phyloP scores from a whole-genome alignment of 345 rosid genomes.

The Gossypium anomalum region DNA sequence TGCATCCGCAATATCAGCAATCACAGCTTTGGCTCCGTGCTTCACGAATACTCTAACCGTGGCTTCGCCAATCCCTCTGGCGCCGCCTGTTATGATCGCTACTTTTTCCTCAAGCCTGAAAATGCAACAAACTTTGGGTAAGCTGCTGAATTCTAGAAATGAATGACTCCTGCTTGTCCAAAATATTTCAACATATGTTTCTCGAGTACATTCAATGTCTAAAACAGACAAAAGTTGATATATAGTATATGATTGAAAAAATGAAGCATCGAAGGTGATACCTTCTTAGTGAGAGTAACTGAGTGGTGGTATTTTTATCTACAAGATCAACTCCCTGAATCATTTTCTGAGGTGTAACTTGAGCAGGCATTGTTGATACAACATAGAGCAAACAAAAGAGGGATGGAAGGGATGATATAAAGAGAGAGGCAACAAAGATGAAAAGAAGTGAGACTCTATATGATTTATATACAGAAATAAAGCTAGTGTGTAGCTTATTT shows the following conservation, averaged over 20 bases:
- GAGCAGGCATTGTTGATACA: constrained; percentile 8
- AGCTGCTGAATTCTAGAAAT: not conserved
- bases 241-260: not conserved
- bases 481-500: not conserved
- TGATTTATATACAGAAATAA: not conserved
- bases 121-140: not conserved
- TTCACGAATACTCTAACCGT: constrained; percentile 53
- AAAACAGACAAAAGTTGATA: not conserved
- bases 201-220: not conserved
- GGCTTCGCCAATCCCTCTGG: constrained; percentile 84
- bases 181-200: not conserved
- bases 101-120: constrained; percentile 76
- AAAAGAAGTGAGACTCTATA: not conserved
- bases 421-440: not conserved
- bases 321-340: not conserved
- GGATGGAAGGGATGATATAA: not conserved
- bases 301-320: not conserved
- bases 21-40: constrained; percentile 81
- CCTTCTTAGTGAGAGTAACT: not conserved
- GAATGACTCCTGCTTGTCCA: not conserved
- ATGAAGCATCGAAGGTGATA: not conserved
- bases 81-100: constrained; percentile 83
- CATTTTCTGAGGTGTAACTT: not conserved
- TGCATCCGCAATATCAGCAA: constrained; percentile 63
- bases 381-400: not conserved